These are phyloP conservation scores for Colletotrichum gigasporum DNA, from an alignment of 2,329 filamentous ascomycete genomes.

Conservation along the genomic window DNA sequence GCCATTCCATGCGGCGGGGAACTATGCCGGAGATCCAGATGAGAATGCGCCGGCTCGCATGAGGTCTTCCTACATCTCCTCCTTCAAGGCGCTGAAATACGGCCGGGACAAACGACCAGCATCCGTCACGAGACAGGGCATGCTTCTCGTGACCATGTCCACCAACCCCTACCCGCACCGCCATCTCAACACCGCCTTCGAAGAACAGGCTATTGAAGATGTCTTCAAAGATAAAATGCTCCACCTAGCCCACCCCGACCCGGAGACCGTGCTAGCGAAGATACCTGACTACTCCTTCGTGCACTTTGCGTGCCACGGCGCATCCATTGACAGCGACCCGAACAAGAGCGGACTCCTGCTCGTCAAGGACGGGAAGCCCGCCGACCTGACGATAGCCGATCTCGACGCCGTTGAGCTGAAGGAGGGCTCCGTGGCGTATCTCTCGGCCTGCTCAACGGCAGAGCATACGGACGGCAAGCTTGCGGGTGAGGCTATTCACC, in stretches of 20 bases:
- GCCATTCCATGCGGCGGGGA: background rate
- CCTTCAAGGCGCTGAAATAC: background rate
- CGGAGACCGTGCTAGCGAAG: background rate
- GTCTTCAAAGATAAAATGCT: background rate
- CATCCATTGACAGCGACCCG: background rate
- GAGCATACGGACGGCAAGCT: background rate
- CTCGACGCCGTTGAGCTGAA: background rate
- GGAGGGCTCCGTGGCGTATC: background rate
- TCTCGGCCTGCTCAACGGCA: background rate
- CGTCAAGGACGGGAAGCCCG: background rate
- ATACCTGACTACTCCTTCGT: background rate
- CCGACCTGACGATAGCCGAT: background rate
- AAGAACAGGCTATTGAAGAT: background rate
- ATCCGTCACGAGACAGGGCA: background rate
- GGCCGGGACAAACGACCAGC: background rate
- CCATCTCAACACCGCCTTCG: background rate
- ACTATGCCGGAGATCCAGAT: background rate
- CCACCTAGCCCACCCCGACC: background rate
- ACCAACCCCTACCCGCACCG: background rate
- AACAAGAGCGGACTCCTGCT: background rate
- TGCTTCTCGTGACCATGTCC: background rate
- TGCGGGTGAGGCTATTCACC: background rate
- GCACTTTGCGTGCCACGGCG: background rate
- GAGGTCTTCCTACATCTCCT: background rate
- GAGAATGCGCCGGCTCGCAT: background rate